These are phyloP conservation scores for Hippophae tibetana DNA, from an alignment of 306 rosid species.

Conservation along the genomic window DNA sequence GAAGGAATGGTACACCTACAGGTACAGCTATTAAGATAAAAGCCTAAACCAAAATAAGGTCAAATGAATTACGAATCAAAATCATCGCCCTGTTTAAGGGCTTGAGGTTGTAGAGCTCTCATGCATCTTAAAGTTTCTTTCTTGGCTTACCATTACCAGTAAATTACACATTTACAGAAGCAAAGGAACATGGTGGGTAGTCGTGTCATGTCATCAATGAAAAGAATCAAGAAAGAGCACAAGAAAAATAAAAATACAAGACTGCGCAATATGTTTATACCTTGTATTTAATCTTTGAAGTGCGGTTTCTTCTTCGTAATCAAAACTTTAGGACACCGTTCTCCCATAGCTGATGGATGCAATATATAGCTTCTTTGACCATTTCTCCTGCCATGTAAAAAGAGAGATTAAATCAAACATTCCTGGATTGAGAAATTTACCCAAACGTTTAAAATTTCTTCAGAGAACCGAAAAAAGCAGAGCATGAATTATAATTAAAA, in stretches of 20 bases:
- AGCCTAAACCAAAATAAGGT: no score
- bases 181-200: no score
- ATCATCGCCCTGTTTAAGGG: no score
- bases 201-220: no score
- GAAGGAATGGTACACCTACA: no score
- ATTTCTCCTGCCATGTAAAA: constrained; percentile 28
- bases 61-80: no score
- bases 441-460: not conserved
- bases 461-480: not conserved
- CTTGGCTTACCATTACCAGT: no score
- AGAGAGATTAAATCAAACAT: not conserved
- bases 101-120: no score
- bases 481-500: not conserved
- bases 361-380: constrained; percentile 35
- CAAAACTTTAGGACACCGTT: constrained; percentile 28
- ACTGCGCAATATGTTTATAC: constrained; percentile 3
- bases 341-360: constrained; percentile 34
- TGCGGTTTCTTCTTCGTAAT: constrained; percentile 9
- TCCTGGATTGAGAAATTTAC: not conserved
- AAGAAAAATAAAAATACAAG: not conserved
- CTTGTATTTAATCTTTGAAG: constrained; percentile 4
- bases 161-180: no score
- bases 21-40: no score
- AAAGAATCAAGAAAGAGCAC: not conserved
- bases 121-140: no score